Conservation (phyloP, 2,329 filamentous ascomycete genomes). For the Seiridium unicorne region DNA sequence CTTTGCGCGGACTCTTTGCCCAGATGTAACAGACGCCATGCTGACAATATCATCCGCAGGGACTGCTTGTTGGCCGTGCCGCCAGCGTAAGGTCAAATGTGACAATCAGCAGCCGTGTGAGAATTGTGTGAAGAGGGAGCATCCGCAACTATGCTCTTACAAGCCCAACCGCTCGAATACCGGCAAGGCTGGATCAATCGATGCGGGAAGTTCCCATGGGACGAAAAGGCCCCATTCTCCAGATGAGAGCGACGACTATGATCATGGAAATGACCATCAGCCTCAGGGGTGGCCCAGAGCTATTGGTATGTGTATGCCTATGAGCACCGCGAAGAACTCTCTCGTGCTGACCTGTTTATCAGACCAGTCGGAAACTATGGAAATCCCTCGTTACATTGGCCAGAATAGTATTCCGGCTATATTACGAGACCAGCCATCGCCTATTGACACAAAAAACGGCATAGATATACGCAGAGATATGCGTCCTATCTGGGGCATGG, state of each 20-base stretch:
- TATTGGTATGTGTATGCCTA: conserved; percentile 22
- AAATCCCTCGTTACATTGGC: conserved; percentile 60
- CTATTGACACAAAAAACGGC: conserved; percentile 49
- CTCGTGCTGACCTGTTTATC: neutral
- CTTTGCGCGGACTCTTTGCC: neutral
- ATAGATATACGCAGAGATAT: conserved; percentile 63
- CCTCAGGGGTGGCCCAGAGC: conserved; percentile 28
- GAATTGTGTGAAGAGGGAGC: conserved; percentile 66
- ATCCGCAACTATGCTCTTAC: conserved; percentile 64
- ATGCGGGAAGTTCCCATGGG: conserved; percentile 23
- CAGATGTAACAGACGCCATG: neutral
- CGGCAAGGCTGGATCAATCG: conserved; percentile 30
- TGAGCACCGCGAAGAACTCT: neutral
- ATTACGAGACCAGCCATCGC: conserved; percentile 58
- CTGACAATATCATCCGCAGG: conserved; percentile 33
- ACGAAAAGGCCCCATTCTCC: conserved; percentile 45
- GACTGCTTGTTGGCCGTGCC: conserved; percentile 66
- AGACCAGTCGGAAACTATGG: conserved; percentile 53
- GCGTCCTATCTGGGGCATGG: conserved; percentile 63
- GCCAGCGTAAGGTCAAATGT: conserved; percentile 68
- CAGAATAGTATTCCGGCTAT: conserved; percentile 69
- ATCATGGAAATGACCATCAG: conserved; percentile 34
- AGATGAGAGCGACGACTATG: conserved; percentile 33
- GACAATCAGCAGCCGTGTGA: conserved; percentile 68
- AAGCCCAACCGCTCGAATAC: conserved; percentile 56